These are phyloP conservation scores for Grigorovia humatica DNA, from an alignment of 805 yeast genomes.

Conservation along the genomic window DNA sequence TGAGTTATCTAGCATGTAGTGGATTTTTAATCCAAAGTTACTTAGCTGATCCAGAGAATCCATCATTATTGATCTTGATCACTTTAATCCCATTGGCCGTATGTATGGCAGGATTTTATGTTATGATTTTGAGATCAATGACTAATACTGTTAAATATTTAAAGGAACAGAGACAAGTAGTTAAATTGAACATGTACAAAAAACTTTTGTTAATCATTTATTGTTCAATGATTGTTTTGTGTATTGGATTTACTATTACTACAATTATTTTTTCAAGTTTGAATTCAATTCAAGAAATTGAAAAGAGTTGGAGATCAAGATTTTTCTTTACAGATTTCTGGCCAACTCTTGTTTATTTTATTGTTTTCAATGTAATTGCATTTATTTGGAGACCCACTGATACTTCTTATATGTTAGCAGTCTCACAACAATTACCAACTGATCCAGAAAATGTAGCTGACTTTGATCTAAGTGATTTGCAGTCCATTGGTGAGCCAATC, in stretches of 20 bases:
- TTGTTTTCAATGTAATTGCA: conserved; percentile 74
- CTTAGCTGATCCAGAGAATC: conserved; percentile 39
- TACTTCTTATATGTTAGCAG: conserved; percentile 88
- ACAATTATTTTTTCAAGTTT: conserved; percentile 63
- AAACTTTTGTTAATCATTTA: conserved; percentile 66
- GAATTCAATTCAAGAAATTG: conserved; percentile 66
- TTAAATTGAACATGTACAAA: conserved; percentile 80
- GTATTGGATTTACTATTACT: conserved; percentile 61
- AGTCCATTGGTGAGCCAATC: conserved; percentile 32
- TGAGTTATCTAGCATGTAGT: conserved; percentile 46
- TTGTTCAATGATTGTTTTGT: conserved; percentile 55
- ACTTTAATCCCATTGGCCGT: conserved; percentile 63
- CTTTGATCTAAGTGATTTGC: conserved; percentile 50
- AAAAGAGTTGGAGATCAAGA: conserved; percentile 84
- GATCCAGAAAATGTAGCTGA: conserved; percentile 63
- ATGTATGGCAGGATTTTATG: conserved; percentile 62
- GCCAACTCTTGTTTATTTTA: conserved; percentile 82
- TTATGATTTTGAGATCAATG: conserved; percentile 62
- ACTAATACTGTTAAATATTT: conserved; percentile 63
- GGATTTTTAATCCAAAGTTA: conserved; percentile 48
- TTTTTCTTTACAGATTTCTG: conserved; percentile 87
- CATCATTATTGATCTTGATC: conserved; percentile 42
- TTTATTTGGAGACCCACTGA: conserved; percentile 97
- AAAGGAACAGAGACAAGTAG: conserved; percentile 79
- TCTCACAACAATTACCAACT: conserved; percentile 83